A percentile compares a stretch with the other conserved stretches of the same genome.
These are phyloP conservation scores for Papilionanthe hybrid DNA, from an alignment of 116 monocot genomes.

Conservation along the genomic window DNA sequence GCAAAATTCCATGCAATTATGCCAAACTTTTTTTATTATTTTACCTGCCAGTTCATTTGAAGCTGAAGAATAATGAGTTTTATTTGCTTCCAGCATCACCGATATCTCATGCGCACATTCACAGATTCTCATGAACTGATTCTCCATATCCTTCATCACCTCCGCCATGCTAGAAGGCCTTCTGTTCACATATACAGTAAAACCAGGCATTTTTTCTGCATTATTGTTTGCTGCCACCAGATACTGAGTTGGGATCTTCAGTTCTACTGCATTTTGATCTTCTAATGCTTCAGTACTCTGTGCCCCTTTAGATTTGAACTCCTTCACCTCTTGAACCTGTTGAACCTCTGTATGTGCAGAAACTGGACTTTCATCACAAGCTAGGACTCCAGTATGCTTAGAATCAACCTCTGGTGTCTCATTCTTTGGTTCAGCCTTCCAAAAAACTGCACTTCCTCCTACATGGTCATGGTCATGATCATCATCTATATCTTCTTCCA, in stretches of 20 bases:
- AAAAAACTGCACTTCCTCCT: background rate
- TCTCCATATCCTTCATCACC: constrained; percentile 73
- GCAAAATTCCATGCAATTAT: background rate
- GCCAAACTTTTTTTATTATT: constrained; percentile 1
- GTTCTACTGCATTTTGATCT: constrained; percentile 26
- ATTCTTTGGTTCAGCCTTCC: constrained; percentile 12
- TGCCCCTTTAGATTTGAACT: constrained; percentile 31
- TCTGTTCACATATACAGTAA: constrained; percentile 76
- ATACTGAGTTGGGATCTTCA: constrained; percentile 38
- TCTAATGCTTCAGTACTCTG: constrained; percentile 35
- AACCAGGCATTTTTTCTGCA: constrained; percentile 65
- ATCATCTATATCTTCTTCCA: constrained; percentile 44
- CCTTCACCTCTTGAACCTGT: constrained; percentile 36
- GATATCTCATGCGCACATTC: constrained; percentile 82
- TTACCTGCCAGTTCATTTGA: constrained; percentile 66
- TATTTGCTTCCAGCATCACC: constrained; percentile 71
- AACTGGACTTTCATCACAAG: constrained; percentile 11
- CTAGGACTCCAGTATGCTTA: constrained; percentile 10
- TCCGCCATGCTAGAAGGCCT: constrained; percentile 66
- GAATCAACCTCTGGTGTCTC: constrained; percentile 12
- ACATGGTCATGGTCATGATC: background rate
- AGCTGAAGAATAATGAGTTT: constrained; percentile 52
- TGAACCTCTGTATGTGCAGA: constrained; percentile 11
- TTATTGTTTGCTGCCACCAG: constrained; percentile 26
- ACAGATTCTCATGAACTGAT: constrained; percentile 73